Conservation (phyloP, 73 alveolate genomes). For the Diophrys appendiculata region DNA sequence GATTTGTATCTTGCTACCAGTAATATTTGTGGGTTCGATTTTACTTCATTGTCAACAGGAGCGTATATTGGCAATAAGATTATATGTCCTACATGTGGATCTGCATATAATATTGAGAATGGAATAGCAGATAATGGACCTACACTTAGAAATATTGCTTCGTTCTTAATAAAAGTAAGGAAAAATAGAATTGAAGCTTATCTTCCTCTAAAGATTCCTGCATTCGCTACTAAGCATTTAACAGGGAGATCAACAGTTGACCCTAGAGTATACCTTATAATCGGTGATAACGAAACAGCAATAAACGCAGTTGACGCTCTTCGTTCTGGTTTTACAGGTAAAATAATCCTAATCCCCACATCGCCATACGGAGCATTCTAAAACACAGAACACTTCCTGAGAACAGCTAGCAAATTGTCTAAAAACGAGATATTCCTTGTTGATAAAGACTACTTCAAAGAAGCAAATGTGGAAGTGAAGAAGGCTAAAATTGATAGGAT, state of each 20-base stretch:
- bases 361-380: constrained; percentile 40
- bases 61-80: constrained; percentile 50
- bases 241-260: constrained; percentile 29
- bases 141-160: constrained; percentile 43
- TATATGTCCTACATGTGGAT: constrained; percentile 64
- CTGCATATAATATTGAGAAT: constrained; percentile 26
- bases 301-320: constrained; percentile 40
- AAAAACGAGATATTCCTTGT: constrained; percentile 42
- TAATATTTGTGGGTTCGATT: constrained; percentile 59
- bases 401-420: constrained; percentile 21
- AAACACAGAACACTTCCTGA: constrained; percentile 34
- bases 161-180: constrained; percentile 14
- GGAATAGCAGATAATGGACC: constrained; percentile 63
- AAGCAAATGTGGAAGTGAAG: constrained; percentile 56
- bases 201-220: constrained; percentile 55
- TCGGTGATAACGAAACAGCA: constrained; percentile 61
- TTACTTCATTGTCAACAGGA: constrained; percentile 35
- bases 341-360: constrained; percentile 31
- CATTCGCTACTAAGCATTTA: constrained; percentile 29
- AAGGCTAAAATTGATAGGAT: constrained; percentile 17
- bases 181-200: constrained; percentile 21
- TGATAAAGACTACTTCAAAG: constrained; percentile 47
- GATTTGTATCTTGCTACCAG: constrained; percentile 37
- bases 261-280: constrained; percentile 45
- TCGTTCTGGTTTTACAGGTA: constrained; percentile 41